phyloP scores from a whole-genome alignment of 192 early-diverging fungal genomes.

The Chytriomyces sp. region DNA sequence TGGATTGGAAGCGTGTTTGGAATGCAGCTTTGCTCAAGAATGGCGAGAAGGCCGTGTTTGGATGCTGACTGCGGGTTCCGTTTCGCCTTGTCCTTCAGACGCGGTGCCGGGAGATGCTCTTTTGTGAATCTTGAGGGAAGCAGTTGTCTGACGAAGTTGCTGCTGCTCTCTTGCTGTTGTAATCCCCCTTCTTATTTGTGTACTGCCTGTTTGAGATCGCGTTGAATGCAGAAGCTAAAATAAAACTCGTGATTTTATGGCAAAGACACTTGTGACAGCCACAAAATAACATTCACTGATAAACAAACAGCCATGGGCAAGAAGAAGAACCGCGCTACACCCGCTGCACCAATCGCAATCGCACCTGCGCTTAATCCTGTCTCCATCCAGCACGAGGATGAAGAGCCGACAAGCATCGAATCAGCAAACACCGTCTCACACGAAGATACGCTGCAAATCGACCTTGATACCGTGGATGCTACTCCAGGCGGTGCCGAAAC shows the following conservation, averaged over 20 bases:
- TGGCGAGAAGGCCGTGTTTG: not conserved
- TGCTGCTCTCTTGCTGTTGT: not conserved
- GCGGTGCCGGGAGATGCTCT: too few species aligned
- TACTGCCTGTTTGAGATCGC: too few species aligned
- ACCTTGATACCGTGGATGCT: not conserved
- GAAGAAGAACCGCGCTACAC: not conserved
- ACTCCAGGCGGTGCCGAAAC: not conserved
- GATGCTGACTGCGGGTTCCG: not conserved
- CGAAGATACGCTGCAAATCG: not conserved
- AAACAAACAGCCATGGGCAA: not conserved
- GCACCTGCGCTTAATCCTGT: not conserved
- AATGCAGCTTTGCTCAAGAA: not conserved
- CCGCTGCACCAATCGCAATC: not conserved
- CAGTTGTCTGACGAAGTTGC: too few species aligned
- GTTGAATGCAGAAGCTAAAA: not conserved
- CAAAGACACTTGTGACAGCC: too few species aligned
- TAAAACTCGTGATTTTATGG: slow-evolving; percentile 6
- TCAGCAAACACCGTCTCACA: not conserved
- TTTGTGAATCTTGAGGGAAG: too few species aligned
- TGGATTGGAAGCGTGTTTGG: not conserved
- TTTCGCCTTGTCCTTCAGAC: not conserved
- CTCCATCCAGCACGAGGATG: not conserved
- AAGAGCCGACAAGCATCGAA: not conserved
- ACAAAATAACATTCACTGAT: too few species aligned
- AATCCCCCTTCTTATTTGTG: slow-evolving; percentile 37